Percentiles rank a stretch among this genome's conserved stretches.
phyloP scores from a whole-genome alignment of 441 rosid species.

The Adansonia madagascariensis region DNA sequence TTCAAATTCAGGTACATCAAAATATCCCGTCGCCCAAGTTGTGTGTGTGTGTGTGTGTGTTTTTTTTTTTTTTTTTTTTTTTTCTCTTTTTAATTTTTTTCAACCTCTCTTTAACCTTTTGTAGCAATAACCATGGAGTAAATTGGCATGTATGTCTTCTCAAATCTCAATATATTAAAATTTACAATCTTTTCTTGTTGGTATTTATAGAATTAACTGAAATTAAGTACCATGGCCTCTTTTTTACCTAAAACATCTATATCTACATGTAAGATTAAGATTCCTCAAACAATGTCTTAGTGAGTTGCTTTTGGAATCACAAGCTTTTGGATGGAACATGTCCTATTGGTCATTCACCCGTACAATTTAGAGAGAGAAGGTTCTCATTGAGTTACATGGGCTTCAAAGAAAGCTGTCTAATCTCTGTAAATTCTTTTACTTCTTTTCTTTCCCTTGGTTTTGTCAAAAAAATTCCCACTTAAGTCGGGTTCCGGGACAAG shows the following conservation, averaged over 20 bases:
- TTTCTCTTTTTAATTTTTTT: background rate
- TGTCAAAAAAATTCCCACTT: background rate
- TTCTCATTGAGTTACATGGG: background rate
- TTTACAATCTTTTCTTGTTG: background rate
- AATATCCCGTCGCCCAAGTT: constrained; percentile 31
- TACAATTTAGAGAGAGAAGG: background rate
- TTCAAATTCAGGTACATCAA: constrained; percentile 36
- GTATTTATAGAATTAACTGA: background rate
- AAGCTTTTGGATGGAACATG: constrained; percentile 6
- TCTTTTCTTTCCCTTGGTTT: background rate
- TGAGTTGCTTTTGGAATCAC: constrained; percentile 4
- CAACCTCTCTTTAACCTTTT: background rate
- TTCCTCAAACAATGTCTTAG: constrained; percentile 21
- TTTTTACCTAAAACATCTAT: background rate
- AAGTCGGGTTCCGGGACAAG: too few relatives aligned
- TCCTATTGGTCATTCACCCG: constrained; percentile 2
- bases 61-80: background rate
- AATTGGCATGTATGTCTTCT: background rate
- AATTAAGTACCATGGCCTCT: background rate
- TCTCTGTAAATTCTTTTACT: background rate
- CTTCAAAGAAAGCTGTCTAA: constrained; percentile 1
- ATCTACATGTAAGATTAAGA: constrained; percentile 17
- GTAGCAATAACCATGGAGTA: background rate
- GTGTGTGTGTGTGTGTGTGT: too few relatives aligned
- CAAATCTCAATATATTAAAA: background rate